Percentiles rank a stretch among this genome's conserved stretches.
Conservation (phyloP, 768 basidiomycete genomes). For the Trametes cubensis region DNA sequence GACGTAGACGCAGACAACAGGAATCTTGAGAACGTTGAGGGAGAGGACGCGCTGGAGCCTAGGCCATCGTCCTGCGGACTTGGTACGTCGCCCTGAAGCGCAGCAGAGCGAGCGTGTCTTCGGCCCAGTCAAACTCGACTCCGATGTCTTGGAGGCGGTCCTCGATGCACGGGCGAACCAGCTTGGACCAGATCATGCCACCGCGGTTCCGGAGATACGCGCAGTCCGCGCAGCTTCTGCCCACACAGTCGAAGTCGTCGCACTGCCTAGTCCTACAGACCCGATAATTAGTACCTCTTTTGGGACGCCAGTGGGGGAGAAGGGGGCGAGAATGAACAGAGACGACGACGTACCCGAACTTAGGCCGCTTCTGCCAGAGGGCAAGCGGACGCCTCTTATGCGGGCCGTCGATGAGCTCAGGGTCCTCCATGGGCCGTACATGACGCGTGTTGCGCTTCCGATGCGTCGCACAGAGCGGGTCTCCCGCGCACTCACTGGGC, state of each 20-base stretch:
- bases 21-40: neutral
- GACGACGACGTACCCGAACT: slow-evolving; percentile 3
- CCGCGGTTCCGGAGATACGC: slow-evolving; percentile 9
- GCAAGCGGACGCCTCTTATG: neutral
- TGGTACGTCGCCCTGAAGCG: neutral
- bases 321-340: no score
- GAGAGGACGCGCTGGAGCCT: neutral
- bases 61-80: neutral
- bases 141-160: neutral
- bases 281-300: no score
- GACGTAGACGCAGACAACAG: neutral
- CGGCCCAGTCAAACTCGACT: neutral
- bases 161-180: slow-evolving; percentile 6
- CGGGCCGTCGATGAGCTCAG: neutral
- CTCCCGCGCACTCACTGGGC: neutral
- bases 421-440: neutral
- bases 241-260: slow-evolving; percentile 6
- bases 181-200: neutral
- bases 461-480: slow-evolving; percentile 7
- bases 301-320: no score
- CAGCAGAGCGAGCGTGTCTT: slow-evolving; percentile 8
- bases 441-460: slow-evolving; percentile 2
- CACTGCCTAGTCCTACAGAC: neutral
- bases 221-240: slow-evolving; percentile 9
- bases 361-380: neutral